Conservation (phyloP, 495 filamentous ascomycete species). For the Rhypophila decipiens region DNA sequence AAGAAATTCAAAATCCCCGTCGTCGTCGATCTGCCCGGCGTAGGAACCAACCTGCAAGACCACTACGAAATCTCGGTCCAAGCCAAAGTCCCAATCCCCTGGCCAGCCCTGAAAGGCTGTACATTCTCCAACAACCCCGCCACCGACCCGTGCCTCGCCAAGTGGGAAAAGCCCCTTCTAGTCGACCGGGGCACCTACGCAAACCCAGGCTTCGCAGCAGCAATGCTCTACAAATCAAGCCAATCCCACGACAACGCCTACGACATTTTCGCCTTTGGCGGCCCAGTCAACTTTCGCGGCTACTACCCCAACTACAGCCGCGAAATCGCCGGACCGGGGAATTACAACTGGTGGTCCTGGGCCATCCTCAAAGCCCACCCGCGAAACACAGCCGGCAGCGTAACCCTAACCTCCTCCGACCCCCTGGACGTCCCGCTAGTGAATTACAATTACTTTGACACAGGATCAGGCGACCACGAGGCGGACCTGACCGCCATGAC, state of each 20-base stretch:
- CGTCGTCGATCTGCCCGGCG: slow-evolving; percentile 49
- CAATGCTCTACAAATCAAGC: slow-evolving; percentile 40
- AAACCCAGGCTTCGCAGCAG: slow-evolving; percentile 40
- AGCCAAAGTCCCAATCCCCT: slow-evolving; percentile 37
- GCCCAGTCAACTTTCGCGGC: slow-evolving; percentile 46
- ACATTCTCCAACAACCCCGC: slow-evolving; percentile 32
- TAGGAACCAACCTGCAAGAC: slow-evolving; percentile 63
- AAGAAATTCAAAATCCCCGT: slow-evolving; percentile 41
- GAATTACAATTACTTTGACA: slow-evolving; percentile 50
- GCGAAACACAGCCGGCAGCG: slow-evolving; percentile 45
- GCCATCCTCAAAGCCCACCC: slow-evolving; percentile 46
- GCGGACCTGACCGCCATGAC: slow-evolving; percentile 42
- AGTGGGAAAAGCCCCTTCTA: slow-evolving; percentile 33
- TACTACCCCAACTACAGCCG: slow-evolving; percentile 41
- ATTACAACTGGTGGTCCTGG: slow-evolving; percentile 40
- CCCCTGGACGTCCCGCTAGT: slow-evolving; percentile 50
- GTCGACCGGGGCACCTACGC: slow-evolving; percentile 44
- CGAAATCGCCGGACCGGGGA: slow-evolving; percentile 15
- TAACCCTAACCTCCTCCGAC: slow-evolving; percentile 43
- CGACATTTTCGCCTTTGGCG: slow-evolving; percentile 50
- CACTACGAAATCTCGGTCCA: slow-evolving; percentile 52
- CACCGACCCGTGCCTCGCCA: slow-evolving; percentile 43
- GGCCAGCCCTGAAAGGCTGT: slow-evolving; percentile 39
- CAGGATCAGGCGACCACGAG: slow-evolving; percentile 10
- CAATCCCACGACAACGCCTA: slow-evolving; percentile 28